Evolutionary conservation across 768 basidiomycete species (phyloP).

Genomic region (Xerocomus brunneocitrinus): DNA sequence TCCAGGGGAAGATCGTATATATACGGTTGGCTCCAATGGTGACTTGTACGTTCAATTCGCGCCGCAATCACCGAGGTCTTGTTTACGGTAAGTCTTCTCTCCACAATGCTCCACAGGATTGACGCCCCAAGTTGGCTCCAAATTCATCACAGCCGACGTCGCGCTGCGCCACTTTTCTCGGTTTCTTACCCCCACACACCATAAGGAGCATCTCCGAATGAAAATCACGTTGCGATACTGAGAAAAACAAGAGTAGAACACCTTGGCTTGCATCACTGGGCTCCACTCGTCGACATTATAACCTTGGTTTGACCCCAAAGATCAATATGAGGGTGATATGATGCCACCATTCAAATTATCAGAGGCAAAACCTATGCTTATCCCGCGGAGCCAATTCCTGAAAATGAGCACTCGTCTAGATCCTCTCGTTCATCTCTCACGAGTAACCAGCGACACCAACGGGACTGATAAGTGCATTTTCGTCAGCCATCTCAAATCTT

Average conservation of each 20-base stretch:
- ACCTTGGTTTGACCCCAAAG: not conserved
- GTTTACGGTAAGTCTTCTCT: conserved; percentile 1
- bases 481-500: not conserved
- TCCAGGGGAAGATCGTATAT: not conserved
- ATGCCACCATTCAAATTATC: not conserved
- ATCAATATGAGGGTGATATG: not conserved
- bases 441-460: not conserved
- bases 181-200: not conserved
- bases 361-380: too few species aligned
- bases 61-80: conserved; percentile 1
- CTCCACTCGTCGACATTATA: not conserved
- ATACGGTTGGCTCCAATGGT: not conserved
- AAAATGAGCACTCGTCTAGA: not conserved
- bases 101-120: conserved; percentile 19
- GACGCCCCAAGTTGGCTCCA: not conserved
- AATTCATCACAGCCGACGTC: not conserved
- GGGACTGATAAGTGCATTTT: not conserved
- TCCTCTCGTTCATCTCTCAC: not conserved
- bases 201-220: not conserved
- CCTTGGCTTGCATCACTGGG: not conserved
- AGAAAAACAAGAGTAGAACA: not conserved
- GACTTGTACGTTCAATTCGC: not conserved
- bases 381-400: not conserved
- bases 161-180: not conserved
- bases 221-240: conserved; percentile 1